Evolutionary conservation across 2,329 filamentous ascomycete genomes (phyloP), one percentile per base, ranked within the genome.

Genomic region (Penicillium sp.): DNA sequence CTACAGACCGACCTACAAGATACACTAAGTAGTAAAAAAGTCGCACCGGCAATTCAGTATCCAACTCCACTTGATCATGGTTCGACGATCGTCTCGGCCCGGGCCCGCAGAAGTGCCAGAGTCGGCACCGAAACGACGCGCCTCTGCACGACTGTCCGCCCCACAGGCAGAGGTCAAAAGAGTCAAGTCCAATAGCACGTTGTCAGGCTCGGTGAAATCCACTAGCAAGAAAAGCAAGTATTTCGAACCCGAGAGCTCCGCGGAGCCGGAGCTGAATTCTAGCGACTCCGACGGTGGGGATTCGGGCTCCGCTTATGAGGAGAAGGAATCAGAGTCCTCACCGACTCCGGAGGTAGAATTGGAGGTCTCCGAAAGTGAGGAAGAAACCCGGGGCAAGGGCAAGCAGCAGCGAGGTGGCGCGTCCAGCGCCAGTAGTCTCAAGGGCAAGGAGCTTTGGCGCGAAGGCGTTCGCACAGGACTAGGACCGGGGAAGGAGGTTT

Each of bases 241-340:
- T 62, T 83, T 82, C 56, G 67, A 75, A 48, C 67, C 73, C n/a
- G 71, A 72, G 42, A 68, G 71, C 23, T 68, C 71, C 5, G 70
- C 71, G 20, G 67, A 67, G 22, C 58, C 68, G 8, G 69, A 42
- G 35, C 33, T n/a, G 33, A 18, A 40, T 22, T 22, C 37, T 22
- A 90, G 86, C 63, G 89, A 90, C 70, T 88, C 88, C 66, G 89
- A 91, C 75, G 89, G 92, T 75, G 89, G 92, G 73, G 89, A 92
- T 9, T 56, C 56, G 86, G 56, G 83, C 85, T 63, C 81, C 27
- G 67, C 45, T 27, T 62, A 65, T 47, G 63, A 64, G 33, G 62
- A 56, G 43, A 35, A 53, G 8, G 57, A 48, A 14, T 54, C 51
- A 20, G 54, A 62, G 18, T 45, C 11, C 15, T 47, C 53, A 14